A percentile compares a stretch with the other conserved stretches of the same genome.
Conservation (phyloP, 169 alveolate genomes). For the Eimeria praecox region DNA sequence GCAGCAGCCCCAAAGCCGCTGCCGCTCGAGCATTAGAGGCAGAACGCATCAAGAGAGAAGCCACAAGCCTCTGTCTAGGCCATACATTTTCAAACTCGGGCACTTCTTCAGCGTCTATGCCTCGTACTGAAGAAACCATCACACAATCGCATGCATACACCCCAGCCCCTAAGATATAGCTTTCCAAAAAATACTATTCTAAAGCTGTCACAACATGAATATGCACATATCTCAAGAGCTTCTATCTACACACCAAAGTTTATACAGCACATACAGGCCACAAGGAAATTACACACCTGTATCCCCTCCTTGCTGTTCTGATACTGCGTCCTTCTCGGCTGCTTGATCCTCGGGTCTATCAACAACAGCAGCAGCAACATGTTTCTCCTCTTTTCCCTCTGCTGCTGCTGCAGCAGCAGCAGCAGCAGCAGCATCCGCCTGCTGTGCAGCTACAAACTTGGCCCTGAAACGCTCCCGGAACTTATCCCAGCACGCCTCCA, state of each 20-base stretch:
- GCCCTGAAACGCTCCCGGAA: slow-evolving; percentile 56
- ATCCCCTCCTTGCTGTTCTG: slow-evolving; percentile 12
- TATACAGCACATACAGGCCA: no score
- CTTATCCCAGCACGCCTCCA: slow-evolving; percentile 69
- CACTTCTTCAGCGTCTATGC: neutral
- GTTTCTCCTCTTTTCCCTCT: neutral
- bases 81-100: neutral
- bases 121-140: neutral
- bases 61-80: neutral
- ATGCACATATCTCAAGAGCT: no score
- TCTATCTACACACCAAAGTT: no score
- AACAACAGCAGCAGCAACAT: neutral
- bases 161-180: no score
- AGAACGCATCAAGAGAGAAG: slow-evolving; percentile 20
- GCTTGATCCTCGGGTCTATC: neutral
- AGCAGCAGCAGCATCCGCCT: slow-evolving; percentile 61
- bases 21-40: slow-evolving; percentile 7
- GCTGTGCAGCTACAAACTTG: slow-evolving; percentile 59
- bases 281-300: neutral
- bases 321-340: neutral
- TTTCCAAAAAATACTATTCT: no score
- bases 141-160: neutral
- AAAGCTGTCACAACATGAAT: no score
- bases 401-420: slow-evolving; percentile 64
- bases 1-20: slow-evolving; percentile 27